Base-by-base conservation (phyloP, 768 basidiomycete species). In the Macrolepiota albuminosa region DNA sequence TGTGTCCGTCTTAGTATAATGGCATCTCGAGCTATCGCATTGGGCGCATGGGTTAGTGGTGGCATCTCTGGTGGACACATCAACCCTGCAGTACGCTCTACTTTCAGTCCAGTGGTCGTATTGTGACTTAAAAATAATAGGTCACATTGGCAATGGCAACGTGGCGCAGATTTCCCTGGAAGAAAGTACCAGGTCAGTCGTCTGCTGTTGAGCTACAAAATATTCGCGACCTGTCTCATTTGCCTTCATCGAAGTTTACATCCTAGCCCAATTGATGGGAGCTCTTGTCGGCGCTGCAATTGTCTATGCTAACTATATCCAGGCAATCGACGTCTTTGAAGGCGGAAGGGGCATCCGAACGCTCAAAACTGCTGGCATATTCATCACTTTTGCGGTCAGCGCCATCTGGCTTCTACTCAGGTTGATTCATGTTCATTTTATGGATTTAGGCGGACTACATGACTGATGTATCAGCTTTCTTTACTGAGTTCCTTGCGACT, bases 151-250 rank as follows among this genome's bases (percentile, higher is more conserved):
- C 82, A 24, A 64, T 88, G 49, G 85, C 84, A 11, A 75, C 81
- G 11, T 81, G 83, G 71, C 84, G 88, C 58, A 76, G 75, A 58
- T 89, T 89, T 70, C 86, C 87, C 1, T 85, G 85, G 83, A 79
- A 78, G 64, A 89, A 89, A 66, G 88, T 87, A 0, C 88, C 88
- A 1, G 73, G 65, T 75, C 59, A 50, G 71, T 52, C 13, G 5
- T 36, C 4, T 34, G 39, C 24, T 26, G 4, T 14, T 6, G 21
- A 16, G 18, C 36, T 16, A 36, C 2, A 24, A 9, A 6, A 18
- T 6, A 24, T 39, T 42, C 16, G 24, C 37, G 36, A 14, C 26
- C n/a, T 43, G 55, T 43, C 50, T 43, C 33, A 54, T 57, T 39
- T 33, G 21, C 14, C 45, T 21, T 24, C 31, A 45, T 59, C 4